Base-by-base conservation (phyloP, 2,329 filamentous ascomycete species). In the Metarhizium anisopliae region DNA sequence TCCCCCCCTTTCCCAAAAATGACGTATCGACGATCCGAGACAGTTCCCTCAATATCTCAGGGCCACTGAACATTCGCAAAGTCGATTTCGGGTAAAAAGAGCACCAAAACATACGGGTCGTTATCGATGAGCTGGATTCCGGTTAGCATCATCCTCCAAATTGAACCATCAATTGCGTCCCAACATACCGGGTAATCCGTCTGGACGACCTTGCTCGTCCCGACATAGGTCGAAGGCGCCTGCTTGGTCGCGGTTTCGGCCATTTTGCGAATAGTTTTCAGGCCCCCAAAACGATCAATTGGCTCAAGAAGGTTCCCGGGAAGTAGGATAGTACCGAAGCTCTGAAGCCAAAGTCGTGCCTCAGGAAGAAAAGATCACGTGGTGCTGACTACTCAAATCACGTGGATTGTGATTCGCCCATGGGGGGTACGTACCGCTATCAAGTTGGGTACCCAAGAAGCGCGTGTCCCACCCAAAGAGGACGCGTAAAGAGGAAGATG, bases 81-180 rank as follows among this genome's bases (percentile, higher is more conserved):
- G 36, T 38, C 14, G 30, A 36, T 8, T 16, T 47, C 40, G 36
- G 36, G 36, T 18, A 13, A 18, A n/a, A 25, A n/a, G 16, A 36
- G 38, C 25, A 16, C 4, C 38, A 14, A 38, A 50, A 72, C 71
- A 56, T 92, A 96, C 92, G 94, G 94, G 75, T 99, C 94, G 78
- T 90, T 95, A 79, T 99, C 94, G 75, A 99, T 97, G 77, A 97
- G 88, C 94, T 99, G 76, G 63, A 68, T 67, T 60, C 57, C 58
- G 50, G 56, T 66, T 61, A 63, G 58, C 45, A 42, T 47, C 13
- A 2, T 35, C 38, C 7, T 53, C 18, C n/a, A 56, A 56, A 61
- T 64, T 66, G 60, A 60, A 58, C 55, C 43, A 50, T 35, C 60
- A 61, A 60, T 58, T 53, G 60, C 16, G 50, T 6, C 54, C 32